These are phyloP conservation scores for thale cress (Arabidopsis thaliana) DNA, from an alignment of 345 rosid genomes.

Conservation along the genomic window TAIR10.1 NC_003070.9:28240001-28240500, in stretches of 20 bases:
- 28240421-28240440: background rate
- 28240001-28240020: constrained; percentile 39
- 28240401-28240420: background rate
- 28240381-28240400: constrained; percentile 21
- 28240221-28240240: background rate
- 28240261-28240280: background rate
- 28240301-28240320: constrained; percentile 21
- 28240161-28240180: constrained; percentile 5
- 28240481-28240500: background rate
- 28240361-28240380: constrained; percentile 35
- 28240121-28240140: background rate
- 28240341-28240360: constrained; percentile 43
- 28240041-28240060: constrained; percentile 33
- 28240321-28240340: constrained; percentile 42
- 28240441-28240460: background rate
- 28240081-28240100: constrained; percentile 30
- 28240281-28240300: constrained; percentile 26
- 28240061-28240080: constrained; percentile 40
- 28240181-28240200: background rate
- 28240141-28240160: background rate
- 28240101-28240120: constrained; percentile 9
- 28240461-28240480: background rate
- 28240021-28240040: constrained; percentile 30
- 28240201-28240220: background rate
- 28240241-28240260: background rate